Evolutionary conservation across 2,329 filamentous ascomycete genomes (phyloP).

Genomic region (Aureobasidium musti): DNA sequence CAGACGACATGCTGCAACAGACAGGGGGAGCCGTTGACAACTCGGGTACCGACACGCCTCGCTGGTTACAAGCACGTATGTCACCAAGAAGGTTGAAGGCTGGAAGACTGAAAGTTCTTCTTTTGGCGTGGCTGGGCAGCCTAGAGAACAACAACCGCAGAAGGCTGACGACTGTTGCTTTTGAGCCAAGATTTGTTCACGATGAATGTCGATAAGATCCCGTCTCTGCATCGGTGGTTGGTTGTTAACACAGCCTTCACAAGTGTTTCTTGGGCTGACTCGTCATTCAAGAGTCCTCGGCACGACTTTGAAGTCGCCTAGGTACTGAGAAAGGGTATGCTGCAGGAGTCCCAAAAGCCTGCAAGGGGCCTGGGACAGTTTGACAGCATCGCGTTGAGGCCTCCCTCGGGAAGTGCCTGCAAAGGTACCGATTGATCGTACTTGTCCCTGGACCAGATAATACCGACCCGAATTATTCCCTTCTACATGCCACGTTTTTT

Average conservation of each 20-base stretch:
- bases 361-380: not conserved
- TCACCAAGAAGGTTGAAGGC: not conserved
- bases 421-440: not conserved
- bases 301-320: not conserved
- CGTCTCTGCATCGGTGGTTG: constrained; percentile 11
- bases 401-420: not conserved
- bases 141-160: no score
- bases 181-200: not conserved
- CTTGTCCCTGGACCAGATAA: constrained; percentile 12
- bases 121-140: not conserved
- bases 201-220: constrained; percentile 12
- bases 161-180: not conserved
- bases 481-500: not conserved
- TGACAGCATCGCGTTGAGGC: constrained; percentile 5
- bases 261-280: constrained; percentile 7
- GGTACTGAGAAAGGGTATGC: not conserved
- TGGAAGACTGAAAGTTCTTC: not conserved
- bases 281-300: not conserved
- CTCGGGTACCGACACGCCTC: not conserved
- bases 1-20: constrained; percentile 2
- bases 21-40: constrained; percentile 1
- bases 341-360: not conserved
- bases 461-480: constrained; percentile 4
- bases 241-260: not conserved
- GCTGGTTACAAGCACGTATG: not conserved